A percentile compares a stretch with the other conserved stretches of the same genome.
Evolutionary conservation across 2,329 filamentous ascomycete genomes (phyloP).

Genomic region (Fusarium circinatum): DNA sequence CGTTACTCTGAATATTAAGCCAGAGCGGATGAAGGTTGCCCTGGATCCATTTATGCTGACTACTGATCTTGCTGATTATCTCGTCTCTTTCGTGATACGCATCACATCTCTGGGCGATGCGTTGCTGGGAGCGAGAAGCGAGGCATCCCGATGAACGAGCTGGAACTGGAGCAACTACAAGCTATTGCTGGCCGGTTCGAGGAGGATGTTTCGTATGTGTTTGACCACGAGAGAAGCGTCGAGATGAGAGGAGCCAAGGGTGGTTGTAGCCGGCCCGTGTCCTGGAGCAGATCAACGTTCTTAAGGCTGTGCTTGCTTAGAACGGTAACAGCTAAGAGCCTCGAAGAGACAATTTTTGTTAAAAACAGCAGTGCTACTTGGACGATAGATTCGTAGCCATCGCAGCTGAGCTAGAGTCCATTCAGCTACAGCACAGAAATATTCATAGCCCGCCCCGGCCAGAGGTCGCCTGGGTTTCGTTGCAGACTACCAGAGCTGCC

Average conservation of each 20-base stretch:
- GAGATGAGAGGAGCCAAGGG: constrained; percentile 75
- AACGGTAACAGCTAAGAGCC: background rate
- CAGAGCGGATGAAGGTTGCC: constrained; percentile 76
- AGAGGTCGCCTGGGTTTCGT: background rate
- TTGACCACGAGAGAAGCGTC: constrained; percentile 78
- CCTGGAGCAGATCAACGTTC: constrained; percentile 66
- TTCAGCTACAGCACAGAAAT: background rate
- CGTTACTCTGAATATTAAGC: constrained; percentile 71
- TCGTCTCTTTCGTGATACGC: constrained; percentile 72
- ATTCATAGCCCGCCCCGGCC: background rate
- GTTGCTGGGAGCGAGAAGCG: constrained; percentile 76
- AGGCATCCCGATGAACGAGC: constrained; percentile 73
- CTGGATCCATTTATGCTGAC: constrained; percentile 81
- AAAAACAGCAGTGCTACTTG: background rate
- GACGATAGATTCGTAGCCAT: background rate
- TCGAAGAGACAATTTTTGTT: background rate
- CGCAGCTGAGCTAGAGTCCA: background rate
- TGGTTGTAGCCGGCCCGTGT: constrained; percentile 76
- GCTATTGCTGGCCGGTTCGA: constrained; percentile 73
- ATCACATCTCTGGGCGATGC: constrained; percentile 78
- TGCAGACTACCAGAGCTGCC: constrained; percentile 7
- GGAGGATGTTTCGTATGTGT: constrained; percentile 70
- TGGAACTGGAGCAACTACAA: constrained; percentile 69
- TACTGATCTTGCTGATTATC: constrained; percentile 71
- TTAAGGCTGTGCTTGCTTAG: constrained; percentile 40